Base-by-base conservation (phyloP, 495 filamentous ascomycete genomes). In the Hypoxylon trugodes region DNA sequence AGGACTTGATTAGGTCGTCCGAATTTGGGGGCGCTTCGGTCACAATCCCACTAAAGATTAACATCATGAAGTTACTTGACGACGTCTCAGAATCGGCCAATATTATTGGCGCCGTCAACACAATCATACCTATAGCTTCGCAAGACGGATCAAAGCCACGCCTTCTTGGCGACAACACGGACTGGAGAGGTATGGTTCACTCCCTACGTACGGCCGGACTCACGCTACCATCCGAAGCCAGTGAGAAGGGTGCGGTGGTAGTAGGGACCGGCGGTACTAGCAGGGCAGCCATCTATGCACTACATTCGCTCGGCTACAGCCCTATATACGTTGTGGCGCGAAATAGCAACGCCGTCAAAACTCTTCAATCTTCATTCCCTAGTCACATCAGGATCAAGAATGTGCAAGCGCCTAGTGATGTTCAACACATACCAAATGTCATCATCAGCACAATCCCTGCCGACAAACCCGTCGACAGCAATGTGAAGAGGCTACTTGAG, bases 81-180 rank as follows among this genome's bases (percentile, higher is more conserved):
- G 84, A 89, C 50, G 79, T 97, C 45, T 84, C 89, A 0, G 82
- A 87, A 6, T 91, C 93, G 48, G 96, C 92, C 12, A 82, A 82
- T 55, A 76, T 86, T 48, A 97, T 98, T 65, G 95, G 95, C 18
- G 95, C 95, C 7, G 89, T 99, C 63, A 99, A 99, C 79, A 99
- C 95, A 36, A 87, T 99, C 71, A 85, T 97, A 45, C 73, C 80
- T 8, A 21, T 72, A 6, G 21, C 63, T 18, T 47, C 65, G 9
- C 46, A 51, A 6, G 73, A 65, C 2, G 51, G 47, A 26, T 78
- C 77, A 8, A 74, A 75, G 26, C 52, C 65, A 5, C 83, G 77
- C 5, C 84, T 97, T 3, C 73, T 89, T 42, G 95, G 95, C 12
- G 89, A 91, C 69, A 99, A 99, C 78, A 97, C 94, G 16, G 95